Evolutionary conservation across 2,329 filamentous ascomycete species (phyloP).

Genomic region (Neonectria magnoliae): DNA sequence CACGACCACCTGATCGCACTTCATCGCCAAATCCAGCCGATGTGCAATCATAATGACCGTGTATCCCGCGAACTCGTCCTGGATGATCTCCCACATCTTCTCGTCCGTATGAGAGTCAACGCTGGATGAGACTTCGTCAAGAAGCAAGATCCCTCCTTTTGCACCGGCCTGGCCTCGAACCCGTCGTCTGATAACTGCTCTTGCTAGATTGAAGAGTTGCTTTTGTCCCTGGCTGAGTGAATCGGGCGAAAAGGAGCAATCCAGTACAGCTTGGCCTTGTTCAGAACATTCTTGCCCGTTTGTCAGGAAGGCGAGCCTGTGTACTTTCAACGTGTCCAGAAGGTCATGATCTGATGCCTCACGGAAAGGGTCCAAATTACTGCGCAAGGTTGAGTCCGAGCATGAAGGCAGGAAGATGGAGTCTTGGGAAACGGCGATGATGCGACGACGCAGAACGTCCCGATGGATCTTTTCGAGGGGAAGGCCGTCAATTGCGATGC

Average conservation of each 20-base stretch:
- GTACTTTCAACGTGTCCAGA: constrained; percentile 40
- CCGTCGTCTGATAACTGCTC: constrained; percentile 60
- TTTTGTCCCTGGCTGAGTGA: constrained; percentile 65
- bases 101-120: constrained; percentile 53
- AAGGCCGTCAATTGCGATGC: constrained; percentile 55
- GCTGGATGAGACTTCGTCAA: constrained; percentile 54
- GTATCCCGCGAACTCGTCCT: constrained; percentile 49
- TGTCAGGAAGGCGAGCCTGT: constrained; percentile 45
- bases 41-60: constrained; percentile 64
- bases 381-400: constrained; percentile 4
- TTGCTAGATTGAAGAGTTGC: constrained; percentile 70
- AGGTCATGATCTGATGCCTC: constrained; percentile 43
- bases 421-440: constrained; percentile 64
- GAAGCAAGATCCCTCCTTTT: constrained; percentile 43
- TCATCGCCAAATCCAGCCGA: constrained; percentile 58
- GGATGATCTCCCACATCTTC: constrained; percentile 51
- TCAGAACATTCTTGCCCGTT: constrained; percentile 40
- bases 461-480: constrained; percentile 51
- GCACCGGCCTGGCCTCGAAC: constrained; percentile 3
- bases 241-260: constrained; percentile 37
- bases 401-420: constrained; percentile 57
- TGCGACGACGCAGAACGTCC: constrained; percentile 52
- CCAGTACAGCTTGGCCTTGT: constrained; percentile 49
- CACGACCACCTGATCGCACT: constrained; percentile 61
- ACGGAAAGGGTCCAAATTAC: constrained; percentile 53